Evolutionary conservation across 176 grass and related monocot genomes (phyloP).

Genomic region (Hordeum marinum): DNA sequence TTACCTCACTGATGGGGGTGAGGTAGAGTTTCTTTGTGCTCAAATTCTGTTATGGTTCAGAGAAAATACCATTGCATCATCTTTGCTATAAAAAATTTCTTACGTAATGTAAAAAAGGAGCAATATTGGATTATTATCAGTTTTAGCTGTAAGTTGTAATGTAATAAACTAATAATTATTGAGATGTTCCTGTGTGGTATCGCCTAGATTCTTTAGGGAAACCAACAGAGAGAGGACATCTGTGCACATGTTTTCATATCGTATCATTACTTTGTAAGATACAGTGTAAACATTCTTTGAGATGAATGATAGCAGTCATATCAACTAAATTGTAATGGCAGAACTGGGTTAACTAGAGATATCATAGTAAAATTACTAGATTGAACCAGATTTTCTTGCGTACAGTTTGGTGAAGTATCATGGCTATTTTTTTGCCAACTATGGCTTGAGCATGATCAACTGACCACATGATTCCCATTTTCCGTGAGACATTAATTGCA

Average conservation of each 20-base stretch:
- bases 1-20: conserved; percentile 86
- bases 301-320: background rate
- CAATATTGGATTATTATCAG: background rate
- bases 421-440: background rate
- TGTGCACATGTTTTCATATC: background rate
- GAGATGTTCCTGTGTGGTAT: background rate
- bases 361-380: background rate
- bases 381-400: background rate
- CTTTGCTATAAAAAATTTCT: background rate
- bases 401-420: background rate
- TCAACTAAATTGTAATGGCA: background rate
- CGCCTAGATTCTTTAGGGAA: background rate
- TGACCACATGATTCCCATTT: background rate
- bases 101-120: conserved; percentile 9
- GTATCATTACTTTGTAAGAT: background rate
- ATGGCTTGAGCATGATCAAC: background rate
- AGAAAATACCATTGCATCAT: background rate
- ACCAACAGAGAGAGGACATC: background rate
- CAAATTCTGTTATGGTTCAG: conserved; percentile 17
- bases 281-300: background rate
- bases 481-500: background rate
- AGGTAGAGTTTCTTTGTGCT: conserved; percentile 58
- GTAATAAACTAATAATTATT: background rate
- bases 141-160: background rate
- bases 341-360: background rate